A percentile compares a stretch with the other conserved stretches of the same genome.
phyloP scores from a whole-genome alignment of 2,329 filamentous ascomycete species.

The Phialophora expanda region DNA sequence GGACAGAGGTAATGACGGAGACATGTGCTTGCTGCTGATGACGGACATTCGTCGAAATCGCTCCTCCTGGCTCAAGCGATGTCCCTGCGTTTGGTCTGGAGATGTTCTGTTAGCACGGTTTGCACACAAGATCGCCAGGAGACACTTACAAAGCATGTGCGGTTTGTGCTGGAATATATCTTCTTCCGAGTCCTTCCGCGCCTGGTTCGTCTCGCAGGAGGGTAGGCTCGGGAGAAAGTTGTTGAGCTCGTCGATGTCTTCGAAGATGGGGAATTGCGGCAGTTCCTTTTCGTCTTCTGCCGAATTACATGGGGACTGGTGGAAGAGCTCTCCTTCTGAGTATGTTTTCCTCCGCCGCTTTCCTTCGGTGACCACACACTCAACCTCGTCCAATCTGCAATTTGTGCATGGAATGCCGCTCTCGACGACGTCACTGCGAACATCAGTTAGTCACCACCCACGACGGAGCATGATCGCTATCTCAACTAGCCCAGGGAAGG shows the following conservation, averaged over 20 bases:
- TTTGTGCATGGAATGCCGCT: slow-evolving; percentile 84
- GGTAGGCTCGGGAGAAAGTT: slow-evolving; percentile 25
- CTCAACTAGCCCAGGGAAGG: background rate
- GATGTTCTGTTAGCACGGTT: slow-evolving; percentile 24
- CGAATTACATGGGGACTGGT: slow-evolving; percentile 37
- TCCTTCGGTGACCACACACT: slow-evolving; percentile 72
- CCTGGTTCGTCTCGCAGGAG: slow-evolving; percentile 8
- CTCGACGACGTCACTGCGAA: slow-evolving; percentile 76
- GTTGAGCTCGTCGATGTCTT: slow-evolving; percentile 39
- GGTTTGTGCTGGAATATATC: slow-evolving; percentile 61
- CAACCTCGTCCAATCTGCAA: slow-evolving; percentile 66
- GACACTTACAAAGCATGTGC: slow-evolving; percentile 65
- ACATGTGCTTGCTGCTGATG: slow-evolving; percentile 47
- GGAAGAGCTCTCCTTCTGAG: slow-evolving; percentile 29
- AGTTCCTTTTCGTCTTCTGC: slow-evolving; percentile 35
- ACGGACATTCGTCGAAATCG: slow-evolving; percentile 54
- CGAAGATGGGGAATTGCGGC: slow-evolving; percentile 40
- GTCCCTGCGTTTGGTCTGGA: slow-evolving; percentile 57
- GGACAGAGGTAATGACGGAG: slow-evolving; percentile 46
- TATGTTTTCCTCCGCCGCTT: slow-evolving; percentile 79
- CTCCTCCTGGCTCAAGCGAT: slow-evolving; percentile 51
- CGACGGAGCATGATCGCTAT: background rate
- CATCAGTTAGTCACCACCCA: background rate
- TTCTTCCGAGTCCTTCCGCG: slow-evolving; percentile 49
- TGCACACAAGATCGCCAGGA: background rate